Evolutionary conservation across 2,329 filamentous ascomycete genomes (phyloP).

Genomic region (Shiraia sp.): DNA sequence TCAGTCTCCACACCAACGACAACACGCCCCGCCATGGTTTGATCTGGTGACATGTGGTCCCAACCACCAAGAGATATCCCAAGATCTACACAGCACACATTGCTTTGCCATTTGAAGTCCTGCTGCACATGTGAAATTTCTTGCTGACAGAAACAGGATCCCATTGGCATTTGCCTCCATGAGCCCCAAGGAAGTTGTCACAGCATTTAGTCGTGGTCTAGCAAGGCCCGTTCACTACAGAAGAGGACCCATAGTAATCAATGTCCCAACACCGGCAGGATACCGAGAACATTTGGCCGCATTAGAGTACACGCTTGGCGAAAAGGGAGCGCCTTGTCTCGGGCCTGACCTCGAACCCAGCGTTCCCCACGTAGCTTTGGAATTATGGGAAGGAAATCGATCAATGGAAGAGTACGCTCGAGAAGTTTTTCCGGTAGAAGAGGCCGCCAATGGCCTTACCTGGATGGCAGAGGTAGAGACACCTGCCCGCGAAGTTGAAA

Average conservation of each 20-base stretch:
- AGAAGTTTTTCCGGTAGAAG: conserved; percentile 92
- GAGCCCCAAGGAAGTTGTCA: conserved; percentile 79
- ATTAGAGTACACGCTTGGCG: conserved; percentile 63
- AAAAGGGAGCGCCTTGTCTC: conserved; percentile 65
- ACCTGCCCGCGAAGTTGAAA: conserved; percentile 40
- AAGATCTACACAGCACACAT: conserved; percentile 10
- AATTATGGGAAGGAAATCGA: conserved; percentile 88
- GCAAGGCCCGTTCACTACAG: conserved; percentile 78
- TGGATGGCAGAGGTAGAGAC: conserved; percentile 74
- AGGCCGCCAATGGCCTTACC: conserved; percentile 87
- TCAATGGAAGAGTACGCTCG: conserved; percentile 92
- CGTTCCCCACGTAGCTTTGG: conserved; percentile 74
- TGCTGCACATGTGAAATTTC: conserved; percentile 10
- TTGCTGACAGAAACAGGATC: conserved; percentile 60
- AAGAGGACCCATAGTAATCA: conserved; percentile 77
- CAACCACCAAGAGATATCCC: conserved; percentile 10
- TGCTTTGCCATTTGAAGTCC: conserved; percentile 12
- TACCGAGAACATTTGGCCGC: conserved; percentile 85
- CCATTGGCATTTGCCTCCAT: conserved; percentile 90
- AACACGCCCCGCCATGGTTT: conserved; percentile 26
- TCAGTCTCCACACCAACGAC: conserved; percentile 21
- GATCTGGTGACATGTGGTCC: conserved; percentile 21
- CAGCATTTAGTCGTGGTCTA: conserved; percentile 77
- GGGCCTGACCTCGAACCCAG: conserved; percentile 60
- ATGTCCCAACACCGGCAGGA: conserved; percentile 81